Evolutionary conservation across 2,329 filamentous ascomycete genomes (phyloP), one percentile per base, ranked within the genome.

Genomic region (Stachybotrys echinatus): DNA sequence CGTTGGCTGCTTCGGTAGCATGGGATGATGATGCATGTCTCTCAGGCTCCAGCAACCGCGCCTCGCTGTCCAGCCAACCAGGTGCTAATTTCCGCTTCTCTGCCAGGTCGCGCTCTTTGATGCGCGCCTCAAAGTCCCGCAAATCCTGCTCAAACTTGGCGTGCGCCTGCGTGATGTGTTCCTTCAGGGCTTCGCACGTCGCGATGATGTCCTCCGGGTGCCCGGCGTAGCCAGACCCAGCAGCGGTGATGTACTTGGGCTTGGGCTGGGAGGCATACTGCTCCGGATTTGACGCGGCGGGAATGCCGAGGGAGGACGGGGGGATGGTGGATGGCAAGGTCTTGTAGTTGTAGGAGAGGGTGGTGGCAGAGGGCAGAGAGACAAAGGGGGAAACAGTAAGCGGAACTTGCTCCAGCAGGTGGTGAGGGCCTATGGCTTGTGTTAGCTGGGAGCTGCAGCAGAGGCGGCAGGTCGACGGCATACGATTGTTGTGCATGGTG

Each of bases 301-400:
- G 60, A 22, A 71, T 62, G 49, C 65, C 66, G 20, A 69, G 53
- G 22, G 61, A 57, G 2, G 69, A 67, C 3, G 68, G 61, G 2
- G 94, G 92, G 0, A 97, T 81, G 2, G 90, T 88, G 1, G 90
- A 92, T 0, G 92, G 89, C 64, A 97, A 86, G 12, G 84, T 80
- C 65, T 92, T 92, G 79, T 96, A 97, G 59, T 90, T 95, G 74
- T 97, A 97, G 21, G 94, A 92, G 7, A 99, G 83, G 1, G 92
- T 96, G 19, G 92, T 88, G 22, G 92, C 87, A 23, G 89, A 87
- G 12, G 94, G 94, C 27, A 99, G 85, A 52, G 87, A 88, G 61
- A 97, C 83, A 74, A 96, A 96, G 22, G 94, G 94, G 3, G 92
- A 96, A 42, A 97, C 91, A 46, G 91, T 95, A 49, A 99, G 75